Percentiles rank a stretch among this genome's conserved stretches.
These are phyloP conservation scores for Trametes cubensis DNA, from an alignment of 768 basidiomycete species.

Conservation along the genomic window DNA sequence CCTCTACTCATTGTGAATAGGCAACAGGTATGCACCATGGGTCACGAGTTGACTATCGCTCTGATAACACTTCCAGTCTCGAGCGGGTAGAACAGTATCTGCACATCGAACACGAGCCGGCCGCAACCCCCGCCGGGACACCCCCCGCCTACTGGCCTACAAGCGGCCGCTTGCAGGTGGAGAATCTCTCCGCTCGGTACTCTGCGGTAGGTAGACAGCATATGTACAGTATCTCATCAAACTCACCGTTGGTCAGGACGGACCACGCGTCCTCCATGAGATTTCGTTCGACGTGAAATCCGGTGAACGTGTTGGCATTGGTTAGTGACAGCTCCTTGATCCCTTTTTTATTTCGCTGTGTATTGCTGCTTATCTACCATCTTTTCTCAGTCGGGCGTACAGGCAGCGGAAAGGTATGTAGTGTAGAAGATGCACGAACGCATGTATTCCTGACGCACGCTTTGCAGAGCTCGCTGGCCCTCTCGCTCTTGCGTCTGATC, in stretches of 20 bases:
- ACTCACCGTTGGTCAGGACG: constrained; percentile 40
- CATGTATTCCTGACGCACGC: background rate
- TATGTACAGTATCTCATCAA: background rate
- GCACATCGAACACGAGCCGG: constrained; percentile 54
- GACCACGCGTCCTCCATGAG: constrained; percentile 57
- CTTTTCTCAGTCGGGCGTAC: constrained; percentile 49
- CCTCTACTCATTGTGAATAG: constrained; percentile 18
- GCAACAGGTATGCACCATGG: constrained; percentile 34
- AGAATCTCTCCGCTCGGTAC: constrained; percentile 53
- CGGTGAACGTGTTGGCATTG: constrained; percentile 61
- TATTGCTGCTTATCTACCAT: background rate
- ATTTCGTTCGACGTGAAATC: constrained; percentile 54
- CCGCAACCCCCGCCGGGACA: constrained; percentile 39
- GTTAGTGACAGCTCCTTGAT: constrained; percentile 14
- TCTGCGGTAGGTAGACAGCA: constrained; percentile 31
- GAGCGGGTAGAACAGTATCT: constrained; percentile 57
- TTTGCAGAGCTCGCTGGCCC: constrained; percentile 48
- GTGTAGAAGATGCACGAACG: constrained; percentile 1
- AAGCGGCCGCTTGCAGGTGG: constrained; percentile 50
- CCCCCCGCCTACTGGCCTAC: constrained; percentile 68
- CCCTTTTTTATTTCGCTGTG: no score
- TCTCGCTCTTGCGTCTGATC: constrained; percentile 58
- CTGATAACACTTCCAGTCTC: constrained; percentile 32
- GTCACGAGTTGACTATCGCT: background rate
- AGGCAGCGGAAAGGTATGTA: constrained; percentile 52